Base-by-base conservation (phyloP, 1,284 basidiomycete genomes). In the Microbotryum scabiosae region DNA sequence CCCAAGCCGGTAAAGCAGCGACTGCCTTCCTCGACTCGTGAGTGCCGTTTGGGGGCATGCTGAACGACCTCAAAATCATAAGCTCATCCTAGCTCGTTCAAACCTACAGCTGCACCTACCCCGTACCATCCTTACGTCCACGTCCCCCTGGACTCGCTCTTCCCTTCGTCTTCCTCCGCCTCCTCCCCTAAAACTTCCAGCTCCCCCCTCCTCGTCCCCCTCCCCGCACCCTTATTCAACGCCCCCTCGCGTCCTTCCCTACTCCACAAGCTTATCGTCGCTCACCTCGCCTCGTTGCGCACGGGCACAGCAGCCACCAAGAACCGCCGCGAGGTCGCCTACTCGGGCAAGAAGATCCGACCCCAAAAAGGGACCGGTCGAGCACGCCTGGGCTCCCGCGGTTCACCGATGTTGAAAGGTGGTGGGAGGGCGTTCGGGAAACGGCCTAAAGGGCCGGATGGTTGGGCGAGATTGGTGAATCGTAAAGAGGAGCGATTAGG, bases 251-350 rank as follows among this genome's bases (percentile, higher is more conserved):
- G 94, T 55, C 82, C 85, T 23, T 92, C 97, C 73, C 88, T 98
- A 63, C 83, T 98, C 12, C 94, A 98, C 75, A 82, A 90, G 59
- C 94, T 92, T 71, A 86, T 92, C 46, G 84, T 89, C 10, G 90
- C 96, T 73, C 84, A 96, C 75, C 85, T 88, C 32, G 90, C 96
- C 70, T 83, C 84, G 8, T 81, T 92, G 48, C 87, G 94, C 41
- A 85, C 90, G 76, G 93, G 91, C 50, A 86, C 86, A n/a, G 90
- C 88, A 7, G 85, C 80, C 68, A 97, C 92, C 30, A 97, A 97
- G 78, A 90, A 86, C 44, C 85, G 96, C 59, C 84, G 83, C 30
- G 90, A 97, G 73, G 90, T 97, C 14, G 81, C 83, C 36, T 91
- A 88, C 55, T 94, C 90, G 1, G 90, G 89, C 25, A 78, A 81